Percentiles rank a stretch among this genome's conserved stretches.
These are phyloP conservation scores for Sicyos baderoa DNA, from an alignment of 306 rosid genomes.

Conservation along the genomic window DNA sequence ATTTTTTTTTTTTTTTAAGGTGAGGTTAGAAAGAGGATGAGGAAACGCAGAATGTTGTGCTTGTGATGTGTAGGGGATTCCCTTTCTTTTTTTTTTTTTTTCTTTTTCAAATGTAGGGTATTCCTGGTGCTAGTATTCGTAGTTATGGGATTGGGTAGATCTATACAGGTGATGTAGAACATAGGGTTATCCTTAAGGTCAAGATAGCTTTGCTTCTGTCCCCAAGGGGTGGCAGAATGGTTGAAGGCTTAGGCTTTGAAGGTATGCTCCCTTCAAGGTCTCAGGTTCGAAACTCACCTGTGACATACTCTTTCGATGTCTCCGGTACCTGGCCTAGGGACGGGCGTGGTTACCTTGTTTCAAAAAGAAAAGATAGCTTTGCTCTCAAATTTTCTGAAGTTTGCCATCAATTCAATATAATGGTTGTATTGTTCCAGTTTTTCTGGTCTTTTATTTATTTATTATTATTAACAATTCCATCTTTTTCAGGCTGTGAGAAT, in stretches of 20 bases:
- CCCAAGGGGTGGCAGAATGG: too few relatives aligned
- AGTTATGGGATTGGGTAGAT: background rate
- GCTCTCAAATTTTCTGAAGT: background rate
- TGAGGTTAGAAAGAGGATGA: background rate
- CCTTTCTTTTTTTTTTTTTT: too few relatives aligned
- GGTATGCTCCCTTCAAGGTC: too few relatives aligned
- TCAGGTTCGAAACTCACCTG: too few relatives aligned
- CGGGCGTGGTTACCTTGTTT: too few relatives aligned
- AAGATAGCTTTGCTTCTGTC: background rate
- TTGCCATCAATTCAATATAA: background rate
- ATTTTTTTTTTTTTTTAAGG: background rate
- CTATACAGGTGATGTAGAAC: background rate
- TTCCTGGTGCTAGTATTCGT: background rate
- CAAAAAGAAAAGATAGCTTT: background rate
- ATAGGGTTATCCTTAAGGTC: background rate
- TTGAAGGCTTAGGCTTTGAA: too few relatives aligned
- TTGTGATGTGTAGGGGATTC: background rate
- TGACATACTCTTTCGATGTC: too few relatives aligned
- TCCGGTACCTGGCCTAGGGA: too few relatives aligned
- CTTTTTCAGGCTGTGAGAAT: conserved; percentile 83
- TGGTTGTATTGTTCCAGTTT: background rate
- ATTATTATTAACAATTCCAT: background rate
- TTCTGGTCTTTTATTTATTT: background rate
- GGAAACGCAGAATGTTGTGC: background rate
- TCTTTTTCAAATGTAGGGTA: background rate